Conservation (phyloP, 1,284 basidiomycete genomes). For the Microbotryum lychnidis-dioicae region DNA sequence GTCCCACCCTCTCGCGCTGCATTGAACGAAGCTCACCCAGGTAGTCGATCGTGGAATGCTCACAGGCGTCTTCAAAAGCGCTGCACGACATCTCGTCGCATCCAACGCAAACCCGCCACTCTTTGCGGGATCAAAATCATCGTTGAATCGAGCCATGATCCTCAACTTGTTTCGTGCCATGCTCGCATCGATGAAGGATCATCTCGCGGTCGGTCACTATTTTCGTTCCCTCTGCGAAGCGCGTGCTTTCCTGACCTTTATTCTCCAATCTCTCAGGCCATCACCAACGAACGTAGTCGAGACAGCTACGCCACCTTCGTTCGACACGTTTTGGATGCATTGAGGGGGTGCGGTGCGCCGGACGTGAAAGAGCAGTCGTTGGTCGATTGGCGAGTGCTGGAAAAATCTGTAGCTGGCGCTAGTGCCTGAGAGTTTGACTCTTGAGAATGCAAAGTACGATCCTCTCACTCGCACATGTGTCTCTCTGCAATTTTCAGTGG, state of each 20-base stretch:
- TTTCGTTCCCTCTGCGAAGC: neutral
- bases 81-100: neutral
- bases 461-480: no score
- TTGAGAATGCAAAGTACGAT: no score
- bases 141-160: slow-evolving; percentile 5
- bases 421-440: no score
- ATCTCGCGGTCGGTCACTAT: slow-evolving; percentile 1
- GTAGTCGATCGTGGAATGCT: neutral
- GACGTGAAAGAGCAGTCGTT: slow-evolving; percentile 1
- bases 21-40: neutral
- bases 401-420: no score
- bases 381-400: slow-evolving; percentile 4
- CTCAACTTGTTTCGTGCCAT: slow-evolving; percentile 22
- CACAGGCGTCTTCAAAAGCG: slow-evolving; percentile 16
- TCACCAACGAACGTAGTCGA: slow-evolving; percentile 4
- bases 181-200: slow-evolving; percentile 27
- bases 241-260: neutral
- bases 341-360: neutral
- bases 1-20: neutral
- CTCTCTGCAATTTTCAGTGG: no score
- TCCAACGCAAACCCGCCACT: neutral
- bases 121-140: neutral
- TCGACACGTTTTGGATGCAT: slow-evolving; percentile 2
- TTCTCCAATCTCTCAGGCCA: slow-evolving; percentile 3
- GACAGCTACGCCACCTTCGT: slow-evolving; percentile 7